Conservation (phyloP, 73 alveolate genomes). For the Stentor coeruleus region DNA sequence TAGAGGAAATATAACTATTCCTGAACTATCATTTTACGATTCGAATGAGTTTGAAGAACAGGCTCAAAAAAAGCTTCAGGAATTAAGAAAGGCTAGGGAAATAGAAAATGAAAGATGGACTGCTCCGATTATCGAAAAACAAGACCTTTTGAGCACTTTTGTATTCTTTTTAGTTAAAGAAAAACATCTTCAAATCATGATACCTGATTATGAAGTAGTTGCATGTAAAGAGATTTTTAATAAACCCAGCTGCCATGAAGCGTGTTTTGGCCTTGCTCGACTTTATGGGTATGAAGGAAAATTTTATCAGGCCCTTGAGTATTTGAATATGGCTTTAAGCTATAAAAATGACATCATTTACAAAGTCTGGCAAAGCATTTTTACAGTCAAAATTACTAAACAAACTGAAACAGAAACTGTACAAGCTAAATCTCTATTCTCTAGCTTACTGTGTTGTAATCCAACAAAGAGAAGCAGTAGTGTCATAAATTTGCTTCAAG, state of each 20-base stretch:
- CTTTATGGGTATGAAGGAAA: slow-evolving; percentile 34
- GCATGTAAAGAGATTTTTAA: neutral
- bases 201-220: slow-evolving; percentile 7
- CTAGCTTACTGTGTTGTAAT: neutral
- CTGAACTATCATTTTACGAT: neutral
- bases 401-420: neutral
- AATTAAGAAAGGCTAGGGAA: neutral
- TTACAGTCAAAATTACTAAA: neutral
- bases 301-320: slow-evolving; percentile 40
- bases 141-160: neutral
- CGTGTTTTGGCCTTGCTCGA: slow-evolving; percentile 47
- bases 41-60: neutral
- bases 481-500: neutral
- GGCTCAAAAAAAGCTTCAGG: neutral
- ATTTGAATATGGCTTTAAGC: slow-evolving; percentile 26
- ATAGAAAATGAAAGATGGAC: neutral
- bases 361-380: neutral
- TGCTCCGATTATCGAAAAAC: neutral
- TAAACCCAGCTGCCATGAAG: slow-evolving; percentile 45
- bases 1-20: neutral
- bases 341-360: neutral
- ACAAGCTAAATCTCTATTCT: neutral
- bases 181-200: neutral
- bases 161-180: neutral
- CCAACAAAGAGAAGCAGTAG: neutral